Percentiles rank a stretch among this genome's conserved stretches.
These are phyloP conservation scores for Salvia splendens DNA, from an alignment of 257 asterid species.

Conservation along the genomic window DNA sequence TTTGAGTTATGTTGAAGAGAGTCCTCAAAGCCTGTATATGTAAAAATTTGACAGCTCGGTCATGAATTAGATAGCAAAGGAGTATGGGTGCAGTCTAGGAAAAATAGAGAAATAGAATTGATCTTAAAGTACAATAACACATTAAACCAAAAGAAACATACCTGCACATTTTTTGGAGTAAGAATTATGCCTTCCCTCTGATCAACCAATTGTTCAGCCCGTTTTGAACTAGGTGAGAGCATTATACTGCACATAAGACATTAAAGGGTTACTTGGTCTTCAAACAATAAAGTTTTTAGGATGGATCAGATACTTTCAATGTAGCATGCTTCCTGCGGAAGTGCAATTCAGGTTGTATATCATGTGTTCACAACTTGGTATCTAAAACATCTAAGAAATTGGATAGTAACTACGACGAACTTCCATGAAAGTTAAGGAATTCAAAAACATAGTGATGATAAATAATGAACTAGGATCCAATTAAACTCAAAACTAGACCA, in stretches of 20 bases:
- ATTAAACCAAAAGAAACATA: constrained; percentile 29
- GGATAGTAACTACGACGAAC: background rate
- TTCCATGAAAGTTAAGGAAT: constrained; percentile 6
- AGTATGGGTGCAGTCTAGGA: constrained; percentile 14
- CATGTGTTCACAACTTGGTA: background rate
- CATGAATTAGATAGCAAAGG: constrained; percentile 24
- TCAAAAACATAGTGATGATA: constrained; percentile 3
- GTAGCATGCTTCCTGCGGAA: background rate
- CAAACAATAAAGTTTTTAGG: constrained; percentile 4
- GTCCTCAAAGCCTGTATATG: constrained; percentile 83
- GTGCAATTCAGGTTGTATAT: background rate
- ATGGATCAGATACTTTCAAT: background rate
- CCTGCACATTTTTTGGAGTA: constrained; percentile 98
- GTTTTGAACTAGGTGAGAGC: constrained; percentile 77
- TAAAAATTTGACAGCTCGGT: constrained; percentile 24
- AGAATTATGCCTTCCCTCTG: constrained; percentile 85
- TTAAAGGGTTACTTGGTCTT: constrained; percentile 19
- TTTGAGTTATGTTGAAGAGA: constrained; percentile 93
- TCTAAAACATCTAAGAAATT: constrained; percentile 13
- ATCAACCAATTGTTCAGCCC: constrained; percentile 70
- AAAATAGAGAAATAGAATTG: constrained; percentile 10
- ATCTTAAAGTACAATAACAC: constrained; percentile 2
- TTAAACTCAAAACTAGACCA: constrained; percentile 9
- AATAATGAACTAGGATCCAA: background rate
- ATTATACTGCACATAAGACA: constrained; percentile 55